Evolutionary conservation across 2,329 filamentous ascomycete species (phyloP).

Genomic region (Zalaria obscura): DNA sequence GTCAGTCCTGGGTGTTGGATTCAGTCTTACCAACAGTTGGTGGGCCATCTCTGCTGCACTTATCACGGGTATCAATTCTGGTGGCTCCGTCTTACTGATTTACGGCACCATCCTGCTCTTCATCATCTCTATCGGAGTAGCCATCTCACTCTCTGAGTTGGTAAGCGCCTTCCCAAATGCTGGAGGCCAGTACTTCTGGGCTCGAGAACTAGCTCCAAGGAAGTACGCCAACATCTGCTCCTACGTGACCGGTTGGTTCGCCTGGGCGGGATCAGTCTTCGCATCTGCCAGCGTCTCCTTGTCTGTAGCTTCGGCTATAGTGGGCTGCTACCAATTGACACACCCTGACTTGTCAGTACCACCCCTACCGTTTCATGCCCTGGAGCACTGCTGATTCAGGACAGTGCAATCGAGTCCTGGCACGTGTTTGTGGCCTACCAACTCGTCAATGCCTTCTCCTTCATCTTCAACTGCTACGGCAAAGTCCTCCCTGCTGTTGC

Average conservation of each 20-base stretch:
- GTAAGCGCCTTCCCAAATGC: constrained; percentile 36
- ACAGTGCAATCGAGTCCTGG: constrained; percentile 19
- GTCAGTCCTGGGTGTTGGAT: constrained; percentile 35
- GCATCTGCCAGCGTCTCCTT: constrained; percentile 38
- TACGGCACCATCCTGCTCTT: constrained; percentile 35
- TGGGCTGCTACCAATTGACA: constrained; percentile 37
- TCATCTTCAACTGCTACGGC: constrained; percentile 25
- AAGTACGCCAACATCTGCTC: constrained; percentile 30
- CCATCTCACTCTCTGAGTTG: constrained; percentile 31
- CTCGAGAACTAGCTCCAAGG: constrained; percentile 32
- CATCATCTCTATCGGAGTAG: constrained; percentile 31
- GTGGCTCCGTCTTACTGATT: constrained; percentile 33
- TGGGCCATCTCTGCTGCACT: constrained; percentile 35
- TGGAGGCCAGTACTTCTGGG: constrained; percentile 39
- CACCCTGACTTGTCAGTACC: constrained; percentile 37
- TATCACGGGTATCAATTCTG: constrained; percentile 36
- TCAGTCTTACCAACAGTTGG: constrained; percentile 38
- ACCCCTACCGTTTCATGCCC: too few relatives aligned
- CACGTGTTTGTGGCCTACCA: constrained; percentile 29
- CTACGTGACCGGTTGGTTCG: constrained; percentile 37
- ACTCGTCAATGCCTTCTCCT: constrained; percentile 32
- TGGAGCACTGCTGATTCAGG: too few relatives aligned
- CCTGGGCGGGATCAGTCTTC: constrained; percentile 40
- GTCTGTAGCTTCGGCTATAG: constrained; percentile 30
- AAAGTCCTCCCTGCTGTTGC: constrained; percentile 17